phyloP scores from a whole-genome alignment of 768 basidiomycete genomes.

The Kwoniella botswanensis region DNA sequence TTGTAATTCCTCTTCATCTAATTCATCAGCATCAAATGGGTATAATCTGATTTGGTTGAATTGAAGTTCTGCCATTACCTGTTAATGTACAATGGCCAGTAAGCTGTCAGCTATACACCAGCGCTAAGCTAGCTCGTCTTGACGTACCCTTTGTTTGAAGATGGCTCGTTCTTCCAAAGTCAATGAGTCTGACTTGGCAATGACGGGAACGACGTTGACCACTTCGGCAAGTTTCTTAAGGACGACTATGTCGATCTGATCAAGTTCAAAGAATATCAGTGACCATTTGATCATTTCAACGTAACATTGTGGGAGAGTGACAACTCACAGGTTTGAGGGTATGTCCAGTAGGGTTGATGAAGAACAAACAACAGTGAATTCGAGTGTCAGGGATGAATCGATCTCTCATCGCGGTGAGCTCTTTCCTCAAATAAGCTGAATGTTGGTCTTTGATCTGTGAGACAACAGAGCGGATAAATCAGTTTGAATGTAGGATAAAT shows the following conservation, averaged over 20 bases:
- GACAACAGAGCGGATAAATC: not conserved
- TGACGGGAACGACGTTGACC: constrained; percentile 99
- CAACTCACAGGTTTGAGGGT: constrained; percentile 72
- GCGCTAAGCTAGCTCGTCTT: not conserved
- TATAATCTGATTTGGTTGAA: constrained; percentile 93
- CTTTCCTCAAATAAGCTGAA: constrained; percentile 97
- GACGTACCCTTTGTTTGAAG: constrained; percentile 85
- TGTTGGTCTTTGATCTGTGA: constrained; percentile 75
- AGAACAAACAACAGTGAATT: constrained; percentile 97
- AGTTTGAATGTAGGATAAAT: not conserved
- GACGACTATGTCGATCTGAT: constrained; percentile 87
- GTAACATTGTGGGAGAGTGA: not conserved
- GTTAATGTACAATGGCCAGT: constrained; percentile 1
- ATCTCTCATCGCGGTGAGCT: constrained; percentile 97
- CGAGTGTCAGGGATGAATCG: constrained; percentile 97
- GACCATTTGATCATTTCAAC: not conserved
- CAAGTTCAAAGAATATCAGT: not conserved
- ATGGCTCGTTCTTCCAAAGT: constrained; percentile 87
- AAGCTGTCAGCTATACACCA: not conserved
- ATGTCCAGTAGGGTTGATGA: constrained; percentile 99
- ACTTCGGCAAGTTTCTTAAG: constrained; percentile 99
- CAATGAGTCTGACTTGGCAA: constrained; percentile 94
- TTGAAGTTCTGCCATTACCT: constrained; percentile 92
- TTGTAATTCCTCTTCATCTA: constrained; percentile 87
- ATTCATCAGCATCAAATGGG: constrained; percentile 96